Percentiles rank a stretch among this genome's conserved stretches.
These are phyloP conservation scores for Microsporum audouinii DNA, from an alignment of 2,329 filamentous ascomycete species.

Conservation along the genomic window DNA sequence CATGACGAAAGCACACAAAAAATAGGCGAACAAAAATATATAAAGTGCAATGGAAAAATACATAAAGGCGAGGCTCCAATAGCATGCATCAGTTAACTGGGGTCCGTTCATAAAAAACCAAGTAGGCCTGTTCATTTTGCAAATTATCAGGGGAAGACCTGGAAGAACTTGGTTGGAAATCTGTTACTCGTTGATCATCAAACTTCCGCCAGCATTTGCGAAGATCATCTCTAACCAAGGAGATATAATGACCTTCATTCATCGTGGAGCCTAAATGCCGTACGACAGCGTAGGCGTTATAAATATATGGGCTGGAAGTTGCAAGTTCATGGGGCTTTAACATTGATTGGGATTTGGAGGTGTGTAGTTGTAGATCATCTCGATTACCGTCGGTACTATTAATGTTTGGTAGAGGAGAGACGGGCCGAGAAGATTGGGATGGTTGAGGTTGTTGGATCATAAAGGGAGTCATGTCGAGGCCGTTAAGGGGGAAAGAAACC, in stretches of 20 bases:
- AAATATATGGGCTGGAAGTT: constrained; percentile 50
- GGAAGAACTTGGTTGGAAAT: constrained; percentile 46
- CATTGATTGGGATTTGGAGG: constrained; percentile 30
- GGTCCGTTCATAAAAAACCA: constrained; percentile 51
- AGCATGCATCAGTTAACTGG: constrained; percentile 28
- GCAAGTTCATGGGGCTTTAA: constrained; percentile 17
- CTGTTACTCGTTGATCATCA: constrained; percentile 46
- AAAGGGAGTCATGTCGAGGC: constrained; percentile 52
- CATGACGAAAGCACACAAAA: background rate
- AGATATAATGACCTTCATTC: constrained; percentile 68
- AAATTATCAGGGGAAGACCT: constrained; percentile 37
- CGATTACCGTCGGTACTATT: constrained; percentile 13
- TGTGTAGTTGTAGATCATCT: constrained; percentile 41
- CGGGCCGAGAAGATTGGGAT: constrained; percentile 19
- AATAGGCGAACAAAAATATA: background rate
- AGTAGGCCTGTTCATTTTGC: constrained; percentile 54
- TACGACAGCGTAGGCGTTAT: constrained; percentile 78
- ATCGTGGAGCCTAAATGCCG: constrained; percentile 59
- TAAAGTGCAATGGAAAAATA: background rate
- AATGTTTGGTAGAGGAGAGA: constrained; percentile 17
- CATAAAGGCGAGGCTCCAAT: background rate
- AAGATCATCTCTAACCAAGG: constrained; percentile 52
- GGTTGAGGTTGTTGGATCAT: constrained; percentile 36
- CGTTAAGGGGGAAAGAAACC: constrained; percentile 65
- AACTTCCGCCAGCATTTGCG: constrained; percentile 50